Base-by-base conservation (phyloP, 2,329 filamentous ascomycete species). In the Penicillium sp. region DNA sequence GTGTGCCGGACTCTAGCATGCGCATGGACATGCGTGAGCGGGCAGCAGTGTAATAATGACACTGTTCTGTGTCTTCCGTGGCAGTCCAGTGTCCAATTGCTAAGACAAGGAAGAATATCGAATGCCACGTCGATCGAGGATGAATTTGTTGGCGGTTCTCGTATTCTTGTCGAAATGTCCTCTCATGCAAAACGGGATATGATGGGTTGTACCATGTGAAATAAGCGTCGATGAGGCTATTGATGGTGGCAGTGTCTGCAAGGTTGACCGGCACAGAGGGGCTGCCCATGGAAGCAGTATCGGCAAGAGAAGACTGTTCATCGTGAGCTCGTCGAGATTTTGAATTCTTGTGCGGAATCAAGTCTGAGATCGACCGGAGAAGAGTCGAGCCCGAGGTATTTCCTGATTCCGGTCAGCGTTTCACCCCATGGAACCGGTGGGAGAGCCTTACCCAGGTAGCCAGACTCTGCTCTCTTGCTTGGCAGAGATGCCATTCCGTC, bases 1-100 rank as follows among this genome's bases (percentile, higher is more conserved):
- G 54, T 13, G 59, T 70, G 4, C 69, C 71, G 0, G 66, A 70
- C 43, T 72, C 64, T 31, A 70, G 48, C 62, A 67, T 66, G 9
- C 57, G 60, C 47, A 68, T 56, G 2, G 63, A 67, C 53, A 67
- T 59, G 8, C 54, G 53, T n/a, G 62, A 60, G 22, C 65, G 54
- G 29, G 64, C 64, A 10, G 62, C 61, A n/a, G 55, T 45, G 38
- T 63, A 59, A 29, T 57, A 61, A 21, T 42, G 47, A 1, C 44
- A 54, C n/a, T 57, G 52, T 4, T 50, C 43, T 3, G 56, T 29
- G 9, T 55, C 54, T 8, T 54, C 50, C 49, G 39, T 47, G 2
- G 47, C 38, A 2, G 57, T 52, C 60, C 62, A 69, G 16, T 62
- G 55, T 1, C 67, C 67, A 43, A 68, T 64, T 3, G 65, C 65